Percentiles rank a stretch among this genome's conserved stretches.
These are phyloP conservation scores for Boletus eberwhitei DNA, from an alignment of 768 basidiomycete genomes.

Conservation along the genomic window DNA sequence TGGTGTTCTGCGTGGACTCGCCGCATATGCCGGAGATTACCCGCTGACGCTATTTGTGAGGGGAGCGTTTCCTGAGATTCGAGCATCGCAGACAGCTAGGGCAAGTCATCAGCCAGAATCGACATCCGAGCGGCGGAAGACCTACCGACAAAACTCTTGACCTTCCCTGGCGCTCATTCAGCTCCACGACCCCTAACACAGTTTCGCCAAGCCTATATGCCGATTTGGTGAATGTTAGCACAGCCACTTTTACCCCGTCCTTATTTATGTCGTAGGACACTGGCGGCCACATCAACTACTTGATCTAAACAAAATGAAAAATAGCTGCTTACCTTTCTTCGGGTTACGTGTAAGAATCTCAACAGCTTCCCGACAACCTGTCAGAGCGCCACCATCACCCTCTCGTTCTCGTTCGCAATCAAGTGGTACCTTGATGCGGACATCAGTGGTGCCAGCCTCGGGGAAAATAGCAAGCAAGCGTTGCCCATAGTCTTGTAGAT, in stretches of 20 bases:
- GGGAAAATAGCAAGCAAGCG: slow-evolving; percentile 48
- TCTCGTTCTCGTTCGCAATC: slow-evolving; percentile 34
- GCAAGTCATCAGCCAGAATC: neutral
- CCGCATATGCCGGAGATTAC: slow-evolving; percentile 51
- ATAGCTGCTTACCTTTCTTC: slow-evolving; percentile 65
- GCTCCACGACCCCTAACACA: slow-evolving; percentile 79
- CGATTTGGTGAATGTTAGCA: slow-evolving; percentile 87
- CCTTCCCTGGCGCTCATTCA: slow-evolving; percentile 70
- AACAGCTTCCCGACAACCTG: slow-evolving; percentile 78
- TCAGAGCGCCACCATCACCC: slow-evolving; percentile 43
- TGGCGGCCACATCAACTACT: slow-evolving; percentile 26
- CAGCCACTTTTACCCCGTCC: slow-evolving; percentile 85
- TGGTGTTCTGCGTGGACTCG: slow-evolving; percentile 86
- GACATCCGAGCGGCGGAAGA: neutral
- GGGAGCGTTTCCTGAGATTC: slow-evolving; percentile 88
- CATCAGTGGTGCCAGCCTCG: slow-evolving; percentile 26
- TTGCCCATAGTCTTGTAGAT: slow-evolving; percentile 52
- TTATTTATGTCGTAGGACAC: slow-evolving; percentile 96
- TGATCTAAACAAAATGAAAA: neutral
- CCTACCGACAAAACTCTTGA: slow-evolving; percentile 82
- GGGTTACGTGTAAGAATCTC: slow-evolving; percentile 88
- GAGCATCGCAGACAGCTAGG: slow-evolving; percentile 80
- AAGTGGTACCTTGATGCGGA: slow-evolving; percentile 24
- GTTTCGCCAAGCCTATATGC: slow-evolving; percentile 93
- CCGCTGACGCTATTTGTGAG: slow-evolving; percentile 47